Evolutionary conservation across 139 green algal species (phyloP).

Genomic region (Monoraphidium neglectum): DNA sequence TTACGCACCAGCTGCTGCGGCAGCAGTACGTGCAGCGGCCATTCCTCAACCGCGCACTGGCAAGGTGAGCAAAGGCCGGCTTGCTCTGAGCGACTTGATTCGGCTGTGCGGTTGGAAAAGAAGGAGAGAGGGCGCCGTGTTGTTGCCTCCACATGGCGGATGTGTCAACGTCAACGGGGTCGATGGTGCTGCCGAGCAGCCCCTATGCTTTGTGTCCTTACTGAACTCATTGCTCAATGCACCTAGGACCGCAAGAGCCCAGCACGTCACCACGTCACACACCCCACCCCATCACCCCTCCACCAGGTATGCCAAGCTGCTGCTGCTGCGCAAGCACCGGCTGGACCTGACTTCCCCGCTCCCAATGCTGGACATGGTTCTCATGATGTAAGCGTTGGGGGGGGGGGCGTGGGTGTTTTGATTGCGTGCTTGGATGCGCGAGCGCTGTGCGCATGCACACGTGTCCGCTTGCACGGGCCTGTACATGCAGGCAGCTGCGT

Average conservation of each 20-base stretch:
- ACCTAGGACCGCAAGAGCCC: too few relatives aligned
- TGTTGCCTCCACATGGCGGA: background rate
- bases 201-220: background rate
- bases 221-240: too few relatives aligned
- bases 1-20: conserved; percentile 32
- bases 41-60: conserved; percentile 27
- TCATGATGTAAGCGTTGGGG: conserved; percentile 4
- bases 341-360: conserved; percentile 26
- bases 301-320: conserved; percentile 25
- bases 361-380: conserved; percentile 12
- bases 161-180: background rate
- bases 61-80: conserved; percentile 8
- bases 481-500: too few relatives aligned
- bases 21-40: conserved; percentile 16
- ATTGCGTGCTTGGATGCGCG: too few relatives aligned
- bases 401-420: too few relatives aligned
- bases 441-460: too few relatives aligned
- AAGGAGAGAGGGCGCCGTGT: background rate
- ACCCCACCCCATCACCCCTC: background rate
- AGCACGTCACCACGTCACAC: too few relatives aligned
- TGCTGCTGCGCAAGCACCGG: conserved; percentile 30
- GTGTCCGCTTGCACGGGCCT: too few relatives aligned
- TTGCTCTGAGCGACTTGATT: background rate
- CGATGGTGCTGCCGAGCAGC: background rate
- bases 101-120: background rate